Base-by-base conservation (phyloP, 768 basidiomycete genomes). In the Mycena kentingensis region DNA sequence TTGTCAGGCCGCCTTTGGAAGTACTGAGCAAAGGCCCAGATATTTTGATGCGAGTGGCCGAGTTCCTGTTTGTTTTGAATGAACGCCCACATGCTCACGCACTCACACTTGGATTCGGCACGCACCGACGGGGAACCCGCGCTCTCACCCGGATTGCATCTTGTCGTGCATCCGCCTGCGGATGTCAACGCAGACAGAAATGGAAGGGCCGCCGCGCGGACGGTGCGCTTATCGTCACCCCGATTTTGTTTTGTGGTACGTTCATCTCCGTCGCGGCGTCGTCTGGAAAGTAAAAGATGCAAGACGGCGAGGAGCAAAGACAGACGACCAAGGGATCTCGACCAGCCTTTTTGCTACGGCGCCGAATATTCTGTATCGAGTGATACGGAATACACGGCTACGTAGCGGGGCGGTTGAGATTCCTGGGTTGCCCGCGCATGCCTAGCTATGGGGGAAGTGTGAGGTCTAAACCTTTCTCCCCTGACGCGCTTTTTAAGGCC, bases 331-430 rank as follows among this genome's bases (percentile, higher is more conserved):
- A n/a, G n/a, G n/a, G n/a, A n/a, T n/a, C n/a, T n/a, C n/a, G n/a
- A n/a, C 36, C 31, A 15, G 7, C 37, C 11, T 11, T 34, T 8
- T 18, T 41, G 52, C 57, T 58, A 58, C 57, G 57, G 4, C 4
- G 52, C 57, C 48, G 36, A 12, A 52, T 49, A 31, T 50, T 15
- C 57, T 44, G 45, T 49, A 47, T 38, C 19, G 13, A 5, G 51
- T n/a, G 22, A 24, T 47, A 46, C 45, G 52, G 57, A 50, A 47
- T 53, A 58, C 57, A 58, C 21, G 57, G 57, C 48, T 54, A 50
- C 57, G 57, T 58, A 58, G 57, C 57, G 25, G 22, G 8, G 47
- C 16, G 16, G 6, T 16, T 10, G 34, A 12, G 7, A 25, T n/a
- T n/a, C n/a, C 21, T 46, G 27, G 15, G 19, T 24, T 29, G 19